Evolutionary conservation across 345 rosid species (phyloP).

Genomic region (Stellera chamaejasme): DNA sequence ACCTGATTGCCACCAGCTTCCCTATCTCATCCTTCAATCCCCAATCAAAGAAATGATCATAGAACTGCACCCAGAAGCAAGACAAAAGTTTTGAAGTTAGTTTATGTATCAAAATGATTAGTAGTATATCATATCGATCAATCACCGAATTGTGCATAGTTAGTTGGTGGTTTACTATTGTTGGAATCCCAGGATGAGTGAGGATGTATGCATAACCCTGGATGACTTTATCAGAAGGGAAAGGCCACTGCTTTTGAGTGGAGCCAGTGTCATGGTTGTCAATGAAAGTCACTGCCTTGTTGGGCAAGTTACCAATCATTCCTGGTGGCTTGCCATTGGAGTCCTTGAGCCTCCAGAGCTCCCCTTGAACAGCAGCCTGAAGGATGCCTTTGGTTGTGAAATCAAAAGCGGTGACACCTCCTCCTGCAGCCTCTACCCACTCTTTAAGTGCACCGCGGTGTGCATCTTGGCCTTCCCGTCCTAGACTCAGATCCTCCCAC

Average conservation of each 20-base stretch:
- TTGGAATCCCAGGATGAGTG: conserved; percentile 72
- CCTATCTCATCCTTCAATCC: conserved; percentile 44
- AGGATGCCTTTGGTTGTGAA: conserved; percentile 77
- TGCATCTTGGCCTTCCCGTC: conserved; percentile 49
- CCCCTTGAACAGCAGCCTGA: conserved; percentile 61
- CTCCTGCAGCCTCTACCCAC: conserved; percentile 56
- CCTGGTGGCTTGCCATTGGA: conserved; percentile 65
- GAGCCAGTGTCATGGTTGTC: conserved; percentile 77
- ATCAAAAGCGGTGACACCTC: conserved; percentile 54
- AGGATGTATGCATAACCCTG: conserved; percentile 75
- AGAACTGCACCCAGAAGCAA: conserved; percentile 38
- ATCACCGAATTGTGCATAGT: no score
- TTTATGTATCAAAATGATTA: not conserved
- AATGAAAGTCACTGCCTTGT: conserved; percentile 62
- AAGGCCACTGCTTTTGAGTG: conserved; percentile 41
- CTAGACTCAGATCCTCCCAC: conserved; percentile 44
- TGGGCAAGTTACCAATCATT: conserved; percentile 51
- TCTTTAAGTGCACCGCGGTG: conserved; percentile 42
- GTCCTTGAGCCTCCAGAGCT: conserved; percentile 66
- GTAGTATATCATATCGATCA: not conserved
- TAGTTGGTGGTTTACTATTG: conserved; percentile 30
- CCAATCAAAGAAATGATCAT: conserved; percentile 61
- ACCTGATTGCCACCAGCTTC: conserved; percentile 36
- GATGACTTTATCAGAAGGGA: conserved; percentile 74
- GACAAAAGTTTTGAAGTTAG: no score